A percentile compares a stretch with the other conserved stretches of the same genome.
Conservation (phyloP, 352 stramenopile genomes). For the Pythium angustatum region DNA sequence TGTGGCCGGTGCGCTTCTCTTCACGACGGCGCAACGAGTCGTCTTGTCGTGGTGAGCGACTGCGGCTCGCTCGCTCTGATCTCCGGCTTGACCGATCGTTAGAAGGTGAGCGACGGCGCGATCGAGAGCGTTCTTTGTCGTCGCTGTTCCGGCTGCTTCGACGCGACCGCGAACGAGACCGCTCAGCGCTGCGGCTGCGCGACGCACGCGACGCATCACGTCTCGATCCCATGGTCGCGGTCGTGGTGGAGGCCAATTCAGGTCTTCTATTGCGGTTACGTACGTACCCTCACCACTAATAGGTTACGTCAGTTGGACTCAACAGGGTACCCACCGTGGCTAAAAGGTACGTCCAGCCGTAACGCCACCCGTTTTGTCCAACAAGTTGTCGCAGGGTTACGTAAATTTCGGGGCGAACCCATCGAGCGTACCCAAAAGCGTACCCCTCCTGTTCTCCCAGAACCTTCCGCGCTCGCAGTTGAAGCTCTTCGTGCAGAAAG, state of each 20-base stretch:
- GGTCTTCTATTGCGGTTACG: neutral
- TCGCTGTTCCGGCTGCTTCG: constrained; percentile 4
- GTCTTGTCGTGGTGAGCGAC: neutral
- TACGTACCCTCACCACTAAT: neutral
- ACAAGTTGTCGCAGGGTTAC: too few species aligned
- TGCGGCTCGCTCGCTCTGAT: neutral
- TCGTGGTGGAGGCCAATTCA: neutral
- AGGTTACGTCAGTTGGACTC: too few species aligned
- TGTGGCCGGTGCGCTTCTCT: neutral
- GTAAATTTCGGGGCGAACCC: neutral
- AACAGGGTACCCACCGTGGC: too few species aligned
- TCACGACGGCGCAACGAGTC: neutral
- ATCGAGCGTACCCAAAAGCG: neutral
- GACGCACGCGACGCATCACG: constrained; percentile 9
- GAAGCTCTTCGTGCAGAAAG: constrained; percentile 8
- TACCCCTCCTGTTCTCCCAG: constrained; percentile 4
- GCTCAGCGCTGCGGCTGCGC: constrained; percentile 14
- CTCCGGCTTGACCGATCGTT: constrained; percentile 8
- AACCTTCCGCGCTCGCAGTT: constrained; percentile 4
- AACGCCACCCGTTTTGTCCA: too few species aligned
- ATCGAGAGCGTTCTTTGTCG: constrained; percentile 17
- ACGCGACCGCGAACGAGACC: constrained; percentile 9
- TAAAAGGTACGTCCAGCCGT: too few species aligned
- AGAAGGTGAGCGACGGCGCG: constrained; percentile 24
- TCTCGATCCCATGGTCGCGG: neutral